Evolutionary conservation across 1,139 yeast genomes (phyloP), one percentile per base, ranked within the genome.

Genomic region (Hansenula lynferdii): DNA sequence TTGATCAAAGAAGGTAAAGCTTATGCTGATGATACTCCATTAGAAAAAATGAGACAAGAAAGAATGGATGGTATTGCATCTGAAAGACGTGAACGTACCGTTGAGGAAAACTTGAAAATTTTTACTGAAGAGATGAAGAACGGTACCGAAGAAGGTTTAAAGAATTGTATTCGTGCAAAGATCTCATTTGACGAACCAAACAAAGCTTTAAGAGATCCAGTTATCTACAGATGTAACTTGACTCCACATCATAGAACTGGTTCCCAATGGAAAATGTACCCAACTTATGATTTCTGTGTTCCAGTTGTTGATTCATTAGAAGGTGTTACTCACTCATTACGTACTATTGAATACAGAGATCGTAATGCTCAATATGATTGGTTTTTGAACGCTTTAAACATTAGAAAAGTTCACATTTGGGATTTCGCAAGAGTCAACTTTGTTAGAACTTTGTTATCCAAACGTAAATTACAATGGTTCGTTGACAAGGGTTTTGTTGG

Each of bases 211-310:
- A 84, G 98, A 70, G 98, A 92, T 62, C 97, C 97, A 32, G 97
- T 90, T 44, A 84, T 92, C 53, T 92, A 89, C 80, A 82, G 98
- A 75, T 83, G 95, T 67, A 90, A 90, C 73, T 69, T 85, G 60
- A 87, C 95, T 48, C 97, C 98, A 42, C 98, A 92, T 61, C 97
- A 90, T 69, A 84, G 96, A 67, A 90, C 97, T 35, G 97, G 97
- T 37, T 60, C 81, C 36, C 56, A 70, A 41, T 92, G 97, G 97
- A 92, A 90, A 67, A 77, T 89, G 62, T 92, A 92, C 69, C 97
- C 98, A 57, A 89, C 96, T 37, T 92, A 92, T 64, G 98, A 92
- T 66, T 92, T 92, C 83, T 90, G 97, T 74, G 95, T 85, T 45
- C 97, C 97, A 43, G 78, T 90, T 42, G 97, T 92, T 44, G 98